Percentiles rank a stretch among this genome's conserved stretches.
These are phyloP conservation scores for Acer negundo DNA, from an alignment of 345 rosid species.

Conservation along the genomic window DNA sequence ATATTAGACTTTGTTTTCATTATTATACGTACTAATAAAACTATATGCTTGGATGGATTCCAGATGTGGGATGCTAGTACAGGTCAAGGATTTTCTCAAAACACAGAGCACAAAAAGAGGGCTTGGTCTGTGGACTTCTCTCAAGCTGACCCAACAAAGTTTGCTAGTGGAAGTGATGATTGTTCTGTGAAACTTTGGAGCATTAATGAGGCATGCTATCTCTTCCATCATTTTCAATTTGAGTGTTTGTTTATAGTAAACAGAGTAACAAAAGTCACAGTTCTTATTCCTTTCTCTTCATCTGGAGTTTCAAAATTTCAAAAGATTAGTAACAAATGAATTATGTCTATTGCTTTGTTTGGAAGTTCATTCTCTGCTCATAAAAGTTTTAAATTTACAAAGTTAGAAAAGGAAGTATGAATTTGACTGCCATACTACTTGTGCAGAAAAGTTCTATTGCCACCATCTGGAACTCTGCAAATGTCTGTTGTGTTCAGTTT, in stretches of 20 bases:
- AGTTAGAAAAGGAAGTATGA: constrained; percentile 2
- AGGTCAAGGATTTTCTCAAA: constrained; percentile 69
- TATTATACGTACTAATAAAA: constrained; percentile 21
- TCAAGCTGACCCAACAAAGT: constrained; percentile 69
- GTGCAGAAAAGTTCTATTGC: constrained; percentile 72
- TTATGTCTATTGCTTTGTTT: neutral
- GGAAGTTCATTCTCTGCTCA: neutral
- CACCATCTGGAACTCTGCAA: constrained; percentile 73
- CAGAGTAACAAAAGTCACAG: neutral
- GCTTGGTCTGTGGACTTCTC: constrained; percentile 98
- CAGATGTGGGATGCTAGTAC: constrained; percentile 91
- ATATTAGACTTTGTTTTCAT: neutral
- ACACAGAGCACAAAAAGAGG: constrained; percentile 75
- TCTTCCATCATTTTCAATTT: constrained; percentile 6
- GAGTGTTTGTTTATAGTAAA: neutral
- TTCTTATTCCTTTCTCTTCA: neutral
- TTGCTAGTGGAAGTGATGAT: constrained; percentile 95
- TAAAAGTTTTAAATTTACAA: neutral
- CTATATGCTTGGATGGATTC: constrained; percentile 33
- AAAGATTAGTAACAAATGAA: neutral
- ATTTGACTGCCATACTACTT: neutral
- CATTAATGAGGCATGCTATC: constrained; percentile 61
- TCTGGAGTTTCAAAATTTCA: neutral
- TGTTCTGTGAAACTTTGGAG: constrained; percentile 87
- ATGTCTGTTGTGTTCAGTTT: constrained; percentile 88